Evolutionary conservation across 768 basidiomycete species (phyloP).

Genomic region (Lentinula boryana): DNA sequence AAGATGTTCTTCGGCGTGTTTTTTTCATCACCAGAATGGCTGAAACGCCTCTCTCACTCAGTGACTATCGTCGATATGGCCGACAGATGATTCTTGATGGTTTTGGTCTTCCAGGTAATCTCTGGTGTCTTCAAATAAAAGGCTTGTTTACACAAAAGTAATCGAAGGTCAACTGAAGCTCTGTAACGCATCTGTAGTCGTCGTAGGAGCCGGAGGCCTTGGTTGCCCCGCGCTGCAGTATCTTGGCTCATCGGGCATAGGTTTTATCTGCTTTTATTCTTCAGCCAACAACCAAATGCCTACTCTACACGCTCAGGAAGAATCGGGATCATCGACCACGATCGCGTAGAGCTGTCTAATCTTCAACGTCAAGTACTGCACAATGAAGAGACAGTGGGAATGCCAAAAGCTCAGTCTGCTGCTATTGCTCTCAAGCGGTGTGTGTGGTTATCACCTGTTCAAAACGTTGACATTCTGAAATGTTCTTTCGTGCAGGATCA

Average conservation of each 20-base stretch:
- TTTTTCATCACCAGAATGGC: background rate
- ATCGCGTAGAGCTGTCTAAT: conserved; percentile 83
- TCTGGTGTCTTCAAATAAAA: background rate
- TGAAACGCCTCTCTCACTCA: conserved; percentile 26
- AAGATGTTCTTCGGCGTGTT: background rate
- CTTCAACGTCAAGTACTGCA: conserved; percentile 93
- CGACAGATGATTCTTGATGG: conserved; percentile 93
- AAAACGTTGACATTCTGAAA: background rate
- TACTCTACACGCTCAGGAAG: conserved; percentile 44
- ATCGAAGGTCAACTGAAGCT: conserved; percentile 77
- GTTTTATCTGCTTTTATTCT: conserved; percentile 34
- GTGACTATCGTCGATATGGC: conserved; percentile 88
- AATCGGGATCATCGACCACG: conserved; percentile 86
- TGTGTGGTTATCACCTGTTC: background rate
- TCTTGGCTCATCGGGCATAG: conserved; percentile 87
- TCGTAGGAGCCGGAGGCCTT: conserved; percentile 93
- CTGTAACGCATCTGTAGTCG: conserved; percentile 66
- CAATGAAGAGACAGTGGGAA: conserved; percentile 64
- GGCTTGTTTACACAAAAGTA: background rate
- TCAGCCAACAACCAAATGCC: background rate
- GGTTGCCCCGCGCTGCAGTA: conserved; percentile 96
- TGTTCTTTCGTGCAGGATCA: conserved; percentile 47
- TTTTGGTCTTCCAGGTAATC: conserved; percentile 76
- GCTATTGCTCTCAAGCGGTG: conserved; percentile 63
- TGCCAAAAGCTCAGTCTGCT: conserved; percentile 80